These are phyloP conservation scores for Malus fusca DNA, from an alignment of 306 rosid species.

Conservation along the genomic window DNA sequence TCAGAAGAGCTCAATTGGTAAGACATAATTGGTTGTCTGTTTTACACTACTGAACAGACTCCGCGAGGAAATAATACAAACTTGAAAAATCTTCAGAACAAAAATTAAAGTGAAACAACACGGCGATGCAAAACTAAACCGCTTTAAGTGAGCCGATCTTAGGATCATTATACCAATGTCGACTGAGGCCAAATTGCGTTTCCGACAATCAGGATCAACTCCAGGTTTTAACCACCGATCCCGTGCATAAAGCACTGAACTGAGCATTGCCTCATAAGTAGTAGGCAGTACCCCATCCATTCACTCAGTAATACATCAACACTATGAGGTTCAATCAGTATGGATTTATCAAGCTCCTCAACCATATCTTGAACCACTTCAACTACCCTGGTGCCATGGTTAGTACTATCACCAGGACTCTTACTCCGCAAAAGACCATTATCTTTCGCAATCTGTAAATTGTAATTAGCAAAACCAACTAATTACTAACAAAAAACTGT, in stretches of 20 bases:
- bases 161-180: constrained; percentile 12
- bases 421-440: constrained; percentile 47
- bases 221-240: constrained; percentile 91
- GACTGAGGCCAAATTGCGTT: constrained; percentile 43
- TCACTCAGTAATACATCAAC: constrained; percentile 84
- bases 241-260: constrained; percentile 85
- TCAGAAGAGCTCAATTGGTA: background rate
- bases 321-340: constrained; percentile 63
- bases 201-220: constrained; percentile 44
- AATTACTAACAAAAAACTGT: background rate
- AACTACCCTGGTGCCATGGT: constrained; percentile 38
- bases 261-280: constrained; percentile 85
- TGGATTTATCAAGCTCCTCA: constrained; percentile 61
- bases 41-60: background rate
- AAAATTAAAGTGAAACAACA: background rate
- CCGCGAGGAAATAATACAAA: background rate
- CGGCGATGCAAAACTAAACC: background rate
- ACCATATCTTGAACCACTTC: constrained; percentile 82
- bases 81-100: background rate
- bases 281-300: constrained; percentile 98
- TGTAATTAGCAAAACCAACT: constrained; percentile 4
- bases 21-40: background rate
- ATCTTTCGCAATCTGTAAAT: constrained; percentile 60
- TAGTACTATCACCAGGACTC: constrained; percentile 27
- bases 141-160: background rate